A percentile compares a stretch with the other conserved stretches of the same genome.
Evolutionary conservation across 2,329 filamentous ascomycete species (phyloP).

Genomic region (Neopestalotiopsis clavispora): DNA sequence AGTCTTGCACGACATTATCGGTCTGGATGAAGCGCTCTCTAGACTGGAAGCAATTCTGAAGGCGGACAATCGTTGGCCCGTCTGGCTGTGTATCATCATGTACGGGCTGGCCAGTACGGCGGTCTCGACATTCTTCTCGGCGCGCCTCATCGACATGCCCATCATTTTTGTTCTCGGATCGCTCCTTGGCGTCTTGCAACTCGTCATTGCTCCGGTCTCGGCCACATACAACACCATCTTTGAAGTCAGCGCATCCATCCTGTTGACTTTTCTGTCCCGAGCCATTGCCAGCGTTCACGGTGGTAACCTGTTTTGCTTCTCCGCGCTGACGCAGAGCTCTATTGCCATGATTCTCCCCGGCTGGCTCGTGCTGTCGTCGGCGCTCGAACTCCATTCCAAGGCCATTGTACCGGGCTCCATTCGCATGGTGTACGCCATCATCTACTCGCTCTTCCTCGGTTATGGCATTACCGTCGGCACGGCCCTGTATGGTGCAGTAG

Average conservation of each 20-base stretch:
- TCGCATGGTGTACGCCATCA: slow-evolving; percentile 73
- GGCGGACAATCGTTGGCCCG: slow-evolving; percentile 50
- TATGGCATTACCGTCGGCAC: slow-evolving; percentile 70
- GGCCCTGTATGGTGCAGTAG: slow-evolving; percentile 55
- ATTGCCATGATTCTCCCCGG: slow-evolving; percentile 76
- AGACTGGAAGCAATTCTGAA: slow-evolving; percentile 55
- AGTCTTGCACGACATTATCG: slow-evolving; percentile 64
- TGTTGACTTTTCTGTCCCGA: slow-evolving; percentile 71
- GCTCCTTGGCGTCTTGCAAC: slow-evolving; percentile 76
- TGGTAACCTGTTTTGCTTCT: slow-evolving; percentile 70
- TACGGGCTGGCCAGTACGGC: slow-evolving; percentile 78
- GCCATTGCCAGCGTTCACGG: slow-evolving; percentile 68
- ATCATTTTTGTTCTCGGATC: slow-evolving; percentile 79
- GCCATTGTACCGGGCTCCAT: slow-evolving; percentile 72
- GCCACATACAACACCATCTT: slow-evolving; percentile 66
- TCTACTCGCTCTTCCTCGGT: slow-evolving; percentile 72
- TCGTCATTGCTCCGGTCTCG: slow-evolving; percentile 75
- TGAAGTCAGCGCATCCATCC: slow-evolving; percentile 60
- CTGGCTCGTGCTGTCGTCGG: slow-evolving; percentile 58
- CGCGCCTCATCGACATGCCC: slow-evolving; percentile 77
- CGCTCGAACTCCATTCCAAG: slow-evolving; percentile 70
- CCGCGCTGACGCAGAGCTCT: slow-evolving; percentile 72
- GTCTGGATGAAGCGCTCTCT: slow-evolving; percentile 60
- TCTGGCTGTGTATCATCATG: slow-evolving; percentile 64
- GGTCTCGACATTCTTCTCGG: slow-evolving; percentile 81